Evolutionary conservation across 495 filamentous ascomycete species (phyloP).

Genomic region (Chlorociboria aeruginascens): DNA sequence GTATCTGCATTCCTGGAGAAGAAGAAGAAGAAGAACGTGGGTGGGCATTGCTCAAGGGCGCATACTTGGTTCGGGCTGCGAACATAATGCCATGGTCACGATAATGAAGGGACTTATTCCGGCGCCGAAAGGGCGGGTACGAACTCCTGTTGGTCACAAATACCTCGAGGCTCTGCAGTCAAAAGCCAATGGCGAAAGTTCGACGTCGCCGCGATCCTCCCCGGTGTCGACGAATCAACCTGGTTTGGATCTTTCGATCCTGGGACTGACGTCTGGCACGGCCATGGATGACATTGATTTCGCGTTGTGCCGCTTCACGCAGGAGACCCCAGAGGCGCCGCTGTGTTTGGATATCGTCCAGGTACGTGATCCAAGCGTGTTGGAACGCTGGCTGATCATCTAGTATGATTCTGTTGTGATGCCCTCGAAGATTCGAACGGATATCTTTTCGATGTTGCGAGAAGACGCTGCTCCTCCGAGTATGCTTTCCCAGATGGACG

Average conservation of each 20-base stretch:
- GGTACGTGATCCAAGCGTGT: slow-evolving; percentile 6
- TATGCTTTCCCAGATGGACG: slow-evolving; percentile 22
- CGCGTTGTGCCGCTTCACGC: slow-evolving; percentile 20
- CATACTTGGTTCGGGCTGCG: no score
- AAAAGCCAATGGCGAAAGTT: slow-evolving; percentile 6
- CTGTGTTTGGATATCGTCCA: slow-evolving; percentile 16
- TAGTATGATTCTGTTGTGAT: slow-evolving; percentile 20
- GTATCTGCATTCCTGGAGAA: no score
- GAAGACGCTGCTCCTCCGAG: slow-evolving; percentile 21
- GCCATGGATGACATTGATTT: slow-evolving; percentile 22
- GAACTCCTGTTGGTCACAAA: slow-evolving; percentile 18
- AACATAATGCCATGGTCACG: slow-evolving; percentile 3
- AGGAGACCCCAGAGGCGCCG: slow-evolving; percentile 16
- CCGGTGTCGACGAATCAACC: slow-evolving; percentile 2
- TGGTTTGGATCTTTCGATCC: slow-evolving; percentile 15
- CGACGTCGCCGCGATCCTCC: slow-evolving; percentile 9
- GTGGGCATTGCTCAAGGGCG: no score
- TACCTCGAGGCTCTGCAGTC: slow-evolving; percentile 19
- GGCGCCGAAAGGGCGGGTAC: slow-evolving; percentile 15
- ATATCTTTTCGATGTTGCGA: slow-evolving; percentile 19
- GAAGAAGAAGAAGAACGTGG: no score
- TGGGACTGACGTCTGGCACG: slow-evolving; percentile 18
- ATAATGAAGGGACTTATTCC: slow-evolving; percentile 16
- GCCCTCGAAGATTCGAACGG: slow-evolving; percentile 19
- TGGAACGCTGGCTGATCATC: background rate